Evolutionary conservation across 768 basidiomycete genomes (phyloP), one percentile per base, ranked within the genome.

Genomic region (Hygrocybe coccinea): DNA sequence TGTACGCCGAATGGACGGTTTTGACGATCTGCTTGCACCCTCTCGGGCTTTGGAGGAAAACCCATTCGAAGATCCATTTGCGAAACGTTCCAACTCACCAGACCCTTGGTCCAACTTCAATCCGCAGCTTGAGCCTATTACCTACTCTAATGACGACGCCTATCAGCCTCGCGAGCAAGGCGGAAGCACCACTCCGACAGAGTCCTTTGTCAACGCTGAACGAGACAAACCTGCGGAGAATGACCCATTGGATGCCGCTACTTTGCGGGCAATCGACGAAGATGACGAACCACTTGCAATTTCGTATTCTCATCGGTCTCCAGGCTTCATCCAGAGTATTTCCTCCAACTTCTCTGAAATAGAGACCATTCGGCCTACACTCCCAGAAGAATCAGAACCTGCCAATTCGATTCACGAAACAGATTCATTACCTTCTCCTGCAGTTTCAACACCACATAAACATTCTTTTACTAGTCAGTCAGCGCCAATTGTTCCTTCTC

Each of bases 1-100:
- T n/a, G n/a, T n/a, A n/a, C n/a, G n/a, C n/a, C n/a, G n/a, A 11
- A 89, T 89, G 87, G 86, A 87, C 69, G 74, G 79, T 63, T 91
- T 91, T 67, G 88, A 90, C 73, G 88, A 91, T 69, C 69, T 91
- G 47, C 77, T 91, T 35, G 74, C 74, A 10, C 77, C 80, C 51
- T 84, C 86, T 24, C 79, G 81, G 61, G 77, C 73, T 37, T 73
- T 89, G n/a, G 85, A 87, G 65, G 78, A 82, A 55, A 89, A 90
- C 62, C 88, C 88, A 0, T 90, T 91, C 57, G 82, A 82, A 37
- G 82, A 87, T 65, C 85, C 85, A 4, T 89, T 88, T 61, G 73
- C 78, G n/a, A 79, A 79, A 56, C 79, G 87, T 41, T 83, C 86
- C 19, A 65, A 70, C 60, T 88, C 87, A 17, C 85, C 86, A 41